These are phyloP conservation scores for Cryphonectria nitschkei DNA, from an alignment of 2,329 filamentous ascomycete species.

Conservation along the genomic window DNA sequence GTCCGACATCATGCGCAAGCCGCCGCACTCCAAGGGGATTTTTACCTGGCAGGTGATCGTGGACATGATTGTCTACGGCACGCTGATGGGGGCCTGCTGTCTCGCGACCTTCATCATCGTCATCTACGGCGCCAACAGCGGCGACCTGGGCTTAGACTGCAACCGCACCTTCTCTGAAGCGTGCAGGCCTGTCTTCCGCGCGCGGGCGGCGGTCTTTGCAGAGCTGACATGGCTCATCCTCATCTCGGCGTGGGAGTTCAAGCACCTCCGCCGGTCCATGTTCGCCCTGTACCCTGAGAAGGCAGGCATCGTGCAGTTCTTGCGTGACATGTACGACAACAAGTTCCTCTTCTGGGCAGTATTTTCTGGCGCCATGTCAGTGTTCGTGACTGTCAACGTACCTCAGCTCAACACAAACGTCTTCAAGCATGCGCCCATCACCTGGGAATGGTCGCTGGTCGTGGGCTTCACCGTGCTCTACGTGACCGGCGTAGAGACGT, in stretches of 20 bases:
- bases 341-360: conserved; percentile 72
- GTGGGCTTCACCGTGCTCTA: conserved; percentile 67
- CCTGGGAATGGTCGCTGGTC: conserved; percentile 76
- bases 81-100: conserved; percentile 74
- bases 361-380: conserved; percentile 60
- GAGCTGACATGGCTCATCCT: conserved; percentile 75
- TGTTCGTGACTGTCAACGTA: conserved; percentile 73
- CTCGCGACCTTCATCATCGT: conserved; percentile 69
- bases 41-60: conserved; percentile 78
- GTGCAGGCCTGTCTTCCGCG: conserved; percentile 68
- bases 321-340: conserved; percentile 70
- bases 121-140: conserved; percentile 59
- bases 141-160: conserved; percentile 63
- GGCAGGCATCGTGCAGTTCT: conserved; percentile 55
- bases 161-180: conserved; percentile 60
- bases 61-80: conserved; percentile 80
- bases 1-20: conserved; percentile 77
- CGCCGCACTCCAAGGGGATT: conserved; percentile 75
- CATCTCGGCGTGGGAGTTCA: conserved; percentile 78
- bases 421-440: conserved; percentile 73
- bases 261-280: conserved; percentile 71
- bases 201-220: conserved; percentile 73
- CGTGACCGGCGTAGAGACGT: conserved; percentile 68
- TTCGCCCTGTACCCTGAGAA: conserved; percentile 66
- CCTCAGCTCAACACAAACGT: conserved; percentile 70